Evolutionary conservation across 768 basidiomycete genomes (phyloP).

Genomic region (Nevesoporus exiguus): DNA sequence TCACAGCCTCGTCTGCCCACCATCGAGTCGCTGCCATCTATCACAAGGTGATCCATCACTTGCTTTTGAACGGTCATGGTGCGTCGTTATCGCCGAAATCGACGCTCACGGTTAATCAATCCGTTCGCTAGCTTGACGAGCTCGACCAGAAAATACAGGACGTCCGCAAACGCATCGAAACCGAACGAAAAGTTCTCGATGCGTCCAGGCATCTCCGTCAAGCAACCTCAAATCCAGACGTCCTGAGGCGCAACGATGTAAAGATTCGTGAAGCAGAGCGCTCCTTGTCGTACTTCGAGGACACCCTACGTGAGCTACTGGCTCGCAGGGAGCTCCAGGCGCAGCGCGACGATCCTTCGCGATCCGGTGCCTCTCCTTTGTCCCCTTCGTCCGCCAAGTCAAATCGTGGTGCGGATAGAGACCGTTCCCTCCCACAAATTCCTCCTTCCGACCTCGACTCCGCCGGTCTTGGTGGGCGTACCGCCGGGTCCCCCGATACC

Average conservation of each 20-base stretch:
- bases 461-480: conserved; percentile 29
- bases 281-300: conserved; percentile 83
- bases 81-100: conserved; percentile 13
- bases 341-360: conserved; percentile 51
- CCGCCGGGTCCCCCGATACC: conserved; percentile 37
- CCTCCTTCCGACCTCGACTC: conserved; percentile 51
- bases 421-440: conserved; percentile 40
- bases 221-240: conserved; percentile 85
- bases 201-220: conserved; percentile 73
- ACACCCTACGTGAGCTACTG: conserved; percentile 79
- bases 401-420: conserved; percentile 26
- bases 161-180: conserved; percentile 85
- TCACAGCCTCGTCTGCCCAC: conserved; percentile 30
- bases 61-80: conserved; percentile 30
- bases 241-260: conserved; percentile 73
- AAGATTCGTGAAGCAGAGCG: conserved; percentile 86
- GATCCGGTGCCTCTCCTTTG: conserved; percentile 45
- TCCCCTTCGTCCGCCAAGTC: conserved; percentile 19
- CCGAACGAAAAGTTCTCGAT: conserved; percentile 90
- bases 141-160: conserved; percentile 93
- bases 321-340: conserved; percentile 65
- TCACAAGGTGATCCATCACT: conserved; percentile 15
- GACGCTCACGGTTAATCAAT: conserved; percentile 5
- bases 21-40: conserved; percentile 16
- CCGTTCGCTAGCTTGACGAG: conserved; percentile 40